phyloP scores from a whole-genome alignment of 768 basidiomycete species.

The Phanerochaete sordida region DNA sequence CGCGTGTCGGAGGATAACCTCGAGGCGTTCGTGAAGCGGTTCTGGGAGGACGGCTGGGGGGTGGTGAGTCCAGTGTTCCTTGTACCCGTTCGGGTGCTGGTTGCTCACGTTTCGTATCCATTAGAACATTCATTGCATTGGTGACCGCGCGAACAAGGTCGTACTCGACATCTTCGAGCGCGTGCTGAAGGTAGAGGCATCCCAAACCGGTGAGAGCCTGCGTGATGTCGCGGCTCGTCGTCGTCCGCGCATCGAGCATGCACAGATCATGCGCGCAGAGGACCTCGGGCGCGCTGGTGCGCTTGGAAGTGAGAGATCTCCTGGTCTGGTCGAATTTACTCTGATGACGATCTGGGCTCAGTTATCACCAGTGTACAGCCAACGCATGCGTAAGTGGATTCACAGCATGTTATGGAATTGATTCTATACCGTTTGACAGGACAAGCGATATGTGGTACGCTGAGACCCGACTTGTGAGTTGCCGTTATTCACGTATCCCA shows the following conservation, averaged over 20 bases:
- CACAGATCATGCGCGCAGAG: slow-evolving; percentile 74
- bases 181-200: slow-evolving; percentile 35
- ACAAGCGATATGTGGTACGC: slow-evolving; percentile 94
- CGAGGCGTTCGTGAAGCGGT: slow-evolving; percentile 49
- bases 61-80: slow-evolving; percentile 50
- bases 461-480: slow-evolving; percentile 66
- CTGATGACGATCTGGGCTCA: slow-evolving; percentile 33
- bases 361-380: slow-evolving; percentile 90
- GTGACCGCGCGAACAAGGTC: slow-evolving; percentile 82
- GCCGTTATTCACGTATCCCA: background rate
- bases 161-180: slow-evolving; percentile 82
- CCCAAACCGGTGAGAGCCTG: slow-evolving; percentile 17
- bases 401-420: background rate
- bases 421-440: slow-evolving; percentile 28
- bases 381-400: slow-evolving; percentile 70
- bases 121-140: slow-evolving; percentile 87
- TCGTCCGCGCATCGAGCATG: slow-evolving; percentile 87
- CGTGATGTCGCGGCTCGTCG: slow-evolving; percentile 37
- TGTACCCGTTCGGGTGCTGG: background rate
- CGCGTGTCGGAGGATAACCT: slow-evolving; percentile 52
- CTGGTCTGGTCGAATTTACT: background rate
- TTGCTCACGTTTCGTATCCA: background rate
- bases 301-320: slow-evolving; percentile 59
- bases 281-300: slow-evolving; percentile 69
- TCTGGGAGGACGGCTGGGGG: slow-evolving; percentile 77